Evolutionary conservation across 768 basidiomycete species (phyloP).

Genomic region (Russula abietina): DNA sequence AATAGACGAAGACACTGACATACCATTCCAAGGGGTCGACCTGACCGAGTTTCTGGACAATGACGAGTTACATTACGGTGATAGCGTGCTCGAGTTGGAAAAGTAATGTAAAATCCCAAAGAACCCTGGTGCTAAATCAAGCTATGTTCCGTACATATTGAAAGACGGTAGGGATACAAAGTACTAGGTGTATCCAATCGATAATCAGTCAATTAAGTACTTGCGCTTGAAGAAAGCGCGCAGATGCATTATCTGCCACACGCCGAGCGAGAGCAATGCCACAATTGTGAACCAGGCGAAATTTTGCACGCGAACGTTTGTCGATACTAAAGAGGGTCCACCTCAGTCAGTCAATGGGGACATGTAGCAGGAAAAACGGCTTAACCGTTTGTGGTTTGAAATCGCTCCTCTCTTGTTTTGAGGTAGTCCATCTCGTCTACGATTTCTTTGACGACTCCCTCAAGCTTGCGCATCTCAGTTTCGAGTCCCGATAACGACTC

Average conservation of each 20-base stretch:
- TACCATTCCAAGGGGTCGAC: neutral
- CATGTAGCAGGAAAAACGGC: conserved; percentile 20
- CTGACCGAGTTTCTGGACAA: neutral
- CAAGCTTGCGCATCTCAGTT: conserved; percentile 97
- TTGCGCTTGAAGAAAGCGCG: conserved; percentile 95
- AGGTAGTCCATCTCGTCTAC: conserved; percentile 91
- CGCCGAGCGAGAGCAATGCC: conserved; percentile 71
- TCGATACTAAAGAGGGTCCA: conserved; percentile 58
- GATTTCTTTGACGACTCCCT: conserved; percentile 91
- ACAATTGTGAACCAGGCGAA: conserved; percentile 88
- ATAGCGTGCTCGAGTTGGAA: conserved; percentile 1
- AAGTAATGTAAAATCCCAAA: neutral
- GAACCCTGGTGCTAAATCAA: neutral
- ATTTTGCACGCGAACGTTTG: conserved; percentile 83
- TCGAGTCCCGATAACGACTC: conserved; percentile 93
- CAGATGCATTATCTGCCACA: conserved; percentile 94
- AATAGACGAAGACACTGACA: neutral
- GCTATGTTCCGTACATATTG: conserved; percentile 5
- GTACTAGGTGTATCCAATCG: conserved; percentile 16
- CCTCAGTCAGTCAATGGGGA: neutral
- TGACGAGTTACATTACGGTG: neutral
- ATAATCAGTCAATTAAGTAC: conserved; percentile 71
- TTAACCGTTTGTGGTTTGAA: conserved; percentile 85
- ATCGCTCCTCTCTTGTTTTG: conserved; percentile 81
- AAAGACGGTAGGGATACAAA: conserved; percentile 1